A percentile compares a stretch with the other conserved stretches of the same genome.
Evolutionary conservation across 306 rosid genomes (phyloP).

Genomic region (Citrullus colocynthis): DNA sequence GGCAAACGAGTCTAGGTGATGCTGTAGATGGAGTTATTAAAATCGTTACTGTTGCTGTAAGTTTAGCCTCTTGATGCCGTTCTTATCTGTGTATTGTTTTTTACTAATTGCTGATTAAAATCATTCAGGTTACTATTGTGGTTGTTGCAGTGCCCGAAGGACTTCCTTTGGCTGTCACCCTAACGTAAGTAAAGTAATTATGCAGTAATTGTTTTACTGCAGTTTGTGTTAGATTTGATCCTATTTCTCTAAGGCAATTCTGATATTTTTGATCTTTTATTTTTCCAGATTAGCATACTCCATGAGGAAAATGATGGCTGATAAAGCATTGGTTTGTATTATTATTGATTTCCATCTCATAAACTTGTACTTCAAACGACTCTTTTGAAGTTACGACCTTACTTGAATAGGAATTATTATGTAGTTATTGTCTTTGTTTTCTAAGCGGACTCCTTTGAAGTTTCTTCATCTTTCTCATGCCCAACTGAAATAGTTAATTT

Average conservation of each 20-base stretch:
- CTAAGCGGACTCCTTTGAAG: background rate
- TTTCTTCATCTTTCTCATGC: background rate
- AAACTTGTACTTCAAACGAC: background rate
- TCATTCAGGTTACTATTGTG: slow-evolving; percentile 89
- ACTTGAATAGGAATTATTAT: background rate
- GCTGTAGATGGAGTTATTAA: slow-evolving; percentile 57
- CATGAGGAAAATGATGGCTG: slow-evolving; percentile 98
- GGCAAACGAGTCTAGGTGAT: slow-evolving; percentile 41
- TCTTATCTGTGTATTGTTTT: background rate
- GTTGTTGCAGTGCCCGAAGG: slow-evolving; percentile 99
- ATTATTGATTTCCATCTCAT: background rate
- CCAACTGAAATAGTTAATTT: slow-evolving; percentile 17
- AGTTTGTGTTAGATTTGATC: background rate
- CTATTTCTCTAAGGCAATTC: background rate
- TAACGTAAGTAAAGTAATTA: slow-evolving; percentile 64
- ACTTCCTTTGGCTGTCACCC: slow-evolving; percentile 94
- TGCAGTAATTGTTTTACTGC: background rate
- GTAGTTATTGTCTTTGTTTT: background rate
- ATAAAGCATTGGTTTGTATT: slow-evolving; percentile 75
- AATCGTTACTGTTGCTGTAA: slow-evolving; percentile 87
- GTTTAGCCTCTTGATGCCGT: slow-evolving; percentile 24
- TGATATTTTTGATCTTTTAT: background rate
- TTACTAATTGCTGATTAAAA: slow-evolving; percentile 19
- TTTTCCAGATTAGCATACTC: slow-evolving; percentile 77
- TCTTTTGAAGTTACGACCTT: background rate